phyloP scores from a whole-genome alignment of 331 rosid genomes.

The Quercus phellos region DNA sequence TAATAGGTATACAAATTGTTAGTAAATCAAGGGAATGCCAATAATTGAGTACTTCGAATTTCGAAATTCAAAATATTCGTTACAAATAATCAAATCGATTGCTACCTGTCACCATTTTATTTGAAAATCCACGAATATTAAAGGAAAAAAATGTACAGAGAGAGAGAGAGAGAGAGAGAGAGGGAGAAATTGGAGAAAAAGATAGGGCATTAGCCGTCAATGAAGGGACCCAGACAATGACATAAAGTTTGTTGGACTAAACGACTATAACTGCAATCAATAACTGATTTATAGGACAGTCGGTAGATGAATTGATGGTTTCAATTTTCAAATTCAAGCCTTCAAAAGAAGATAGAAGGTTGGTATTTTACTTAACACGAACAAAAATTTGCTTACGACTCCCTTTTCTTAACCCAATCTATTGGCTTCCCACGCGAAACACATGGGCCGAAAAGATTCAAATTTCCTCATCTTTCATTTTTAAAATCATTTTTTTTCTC shows the following conservation, averaged over 20 bases:
- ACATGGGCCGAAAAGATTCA: constrained; percentile 10
- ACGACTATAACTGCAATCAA: constrained; percentile 37
- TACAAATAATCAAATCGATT: no score
- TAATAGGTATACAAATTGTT: no score
- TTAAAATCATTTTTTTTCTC: neutral
- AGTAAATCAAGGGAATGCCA: no score
- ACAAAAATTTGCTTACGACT: constrained; percentile 7
- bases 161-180: no score
- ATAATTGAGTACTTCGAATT: no score
- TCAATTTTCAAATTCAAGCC: neutral
- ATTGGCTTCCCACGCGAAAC: constrained; percentile 26
- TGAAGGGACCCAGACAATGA: constrained; percentile 31
- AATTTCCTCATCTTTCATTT: no score
- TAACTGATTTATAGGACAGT: constrained; percentile 34
- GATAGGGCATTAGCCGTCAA: constrained; percentile 16
- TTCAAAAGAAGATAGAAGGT: neutral
- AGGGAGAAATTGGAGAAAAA: neutral
- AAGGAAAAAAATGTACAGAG: neutral
- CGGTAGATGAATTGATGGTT: constrained; percentile 11
- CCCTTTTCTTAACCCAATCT: neutral
- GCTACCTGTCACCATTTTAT: no score
- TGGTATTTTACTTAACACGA: neutral
- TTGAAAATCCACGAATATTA: neutral
- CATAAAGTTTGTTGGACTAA: constrained; percentile 22
- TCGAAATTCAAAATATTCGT: no score